Evolutionary conservation across 2,329 filamentous ascomycete genomes (phyloP).

Genomic region (Rasamsonia emersonii): DNA sequence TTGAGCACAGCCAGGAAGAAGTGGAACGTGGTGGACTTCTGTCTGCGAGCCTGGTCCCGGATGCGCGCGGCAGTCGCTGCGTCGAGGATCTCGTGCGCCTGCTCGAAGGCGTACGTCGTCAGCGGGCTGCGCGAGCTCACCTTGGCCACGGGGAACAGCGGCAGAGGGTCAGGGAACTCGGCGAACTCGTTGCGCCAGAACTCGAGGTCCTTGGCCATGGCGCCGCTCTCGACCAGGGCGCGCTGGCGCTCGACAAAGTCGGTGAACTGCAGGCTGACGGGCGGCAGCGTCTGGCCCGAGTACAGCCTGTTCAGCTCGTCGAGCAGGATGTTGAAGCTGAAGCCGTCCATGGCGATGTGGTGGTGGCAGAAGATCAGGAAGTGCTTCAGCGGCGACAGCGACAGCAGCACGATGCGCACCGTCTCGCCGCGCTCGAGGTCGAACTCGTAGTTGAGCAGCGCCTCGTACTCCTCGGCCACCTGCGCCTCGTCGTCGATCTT

Average conservation of each 20-base stretch:
- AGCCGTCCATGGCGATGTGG: constrained; percentile 43
- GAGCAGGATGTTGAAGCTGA: constrained; percentile 34
- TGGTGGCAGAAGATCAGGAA: constrained; percentile 37
- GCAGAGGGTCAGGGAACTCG: constrained; percentile 17
- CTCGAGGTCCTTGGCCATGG: constrained; percentile 19
- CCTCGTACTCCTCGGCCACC: constrained; percentile 12
- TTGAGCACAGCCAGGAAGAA: constrained; percentile 38
- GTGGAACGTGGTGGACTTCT: constrained; percentile 36
- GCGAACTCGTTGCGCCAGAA: constrained; percentile 28
- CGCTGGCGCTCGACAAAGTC: constrained; percentile 24
- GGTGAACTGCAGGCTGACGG: constrained; percentile 21
- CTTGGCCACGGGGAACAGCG: constrained; percentile 25
- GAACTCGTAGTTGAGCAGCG: constrained; percentile 19
- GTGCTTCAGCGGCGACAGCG: constrained; percentile 22
- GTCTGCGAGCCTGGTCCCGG: constrained; percentile 14
- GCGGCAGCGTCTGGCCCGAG: constrained; percentile 15
- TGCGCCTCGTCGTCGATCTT: constrained; percentile 15
- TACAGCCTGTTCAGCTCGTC: constrained; percentile 36
- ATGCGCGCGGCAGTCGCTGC: constrained; percentile 12
- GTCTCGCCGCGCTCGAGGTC: constrained; percentile 28
- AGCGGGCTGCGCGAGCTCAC: constrained; percentile 12
- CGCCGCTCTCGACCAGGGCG: constrained; percentile 11
- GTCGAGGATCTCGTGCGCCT: constrained; percentile 9
- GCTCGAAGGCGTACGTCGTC: constrained; percentile 10
- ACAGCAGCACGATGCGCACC: constrained; percentile 19